phyloP scores from a whole-genome alignment of 345 rosid species.

The Eucalyptus dawsonii region DNA sequence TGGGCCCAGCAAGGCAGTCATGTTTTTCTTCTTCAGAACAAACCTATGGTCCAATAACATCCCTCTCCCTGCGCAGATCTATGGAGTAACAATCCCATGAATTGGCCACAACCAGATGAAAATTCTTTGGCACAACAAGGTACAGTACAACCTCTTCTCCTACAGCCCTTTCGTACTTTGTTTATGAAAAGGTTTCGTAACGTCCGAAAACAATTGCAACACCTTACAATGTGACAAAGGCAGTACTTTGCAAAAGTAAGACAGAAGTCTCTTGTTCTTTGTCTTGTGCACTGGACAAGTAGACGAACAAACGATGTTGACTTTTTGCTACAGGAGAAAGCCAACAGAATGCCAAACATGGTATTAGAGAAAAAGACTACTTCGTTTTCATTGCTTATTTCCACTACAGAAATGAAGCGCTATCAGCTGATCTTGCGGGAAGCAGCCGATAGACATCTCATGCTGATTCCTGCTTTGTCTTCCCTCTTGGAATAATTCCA shows the following conservation, averaged over 20 bases:
- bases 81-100: not conserved
- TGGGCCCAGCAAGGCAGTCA: not conserved
- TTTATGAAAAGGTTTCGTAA: not conserved
- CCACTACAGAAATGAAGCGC: not conserved
- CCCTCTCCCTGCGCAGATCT: not conserved
- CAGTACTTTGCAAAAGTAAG: not conserved
- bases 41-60: not conserved
- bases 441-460: not conserved
- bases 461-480: not conserved
- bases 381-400: not conserved
- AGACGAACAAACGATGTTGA: not conserved
- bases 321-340: not conserved
- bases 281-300: not conserved
- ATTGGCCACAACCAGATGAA: not conserved
- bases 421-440: not conserved
- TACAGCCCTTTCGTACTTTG: not conserved
- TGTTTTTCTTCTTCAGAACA: not conserved
- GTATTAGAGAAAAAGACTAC: not conserved
- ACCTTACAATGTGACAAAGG: not conserved
- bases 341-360: not conserved
- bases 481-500: not conserved
- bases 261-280: not conserved
- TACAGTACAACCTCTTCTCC: not conserved
- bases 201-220: not conserved
- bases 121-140: not conserved